Evolutionary conservation across 2,329 filamentous ascomycete species (phyloP), one percentile per base, ranked within the genome.

Genomic region (Reticulascus tulasneorum): DNA sequence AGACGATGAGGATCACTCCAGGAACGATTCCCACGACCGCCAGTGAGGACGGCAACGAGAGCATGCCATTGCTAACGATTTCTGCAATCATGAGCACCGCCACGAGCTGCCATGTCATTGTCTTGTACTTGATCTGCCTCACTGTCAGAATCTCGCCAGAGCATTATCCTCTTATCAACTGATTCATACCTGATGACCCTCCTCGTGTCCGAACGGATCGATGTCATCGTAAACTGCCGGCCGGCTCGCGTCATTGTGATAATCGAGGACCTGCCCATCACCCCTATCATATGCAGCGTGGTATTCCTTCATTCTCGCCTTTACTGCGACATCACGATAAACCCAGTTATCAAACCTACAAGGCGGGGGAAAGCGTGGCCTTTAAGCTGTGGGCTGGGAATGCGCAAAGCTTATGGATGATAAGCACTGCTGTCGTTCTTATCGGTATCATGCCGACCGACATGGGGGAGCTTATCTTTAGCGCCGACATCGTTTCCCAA

Each of bases 81-180:
- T 76, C 73, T 11, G 72, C 68, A 31, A 76, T 72, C 71, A 75
- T 76, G 40, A 76, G 56, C 6, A 72, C 54, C 4, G 70, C 62
- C 5, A 74, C 70, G 23, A 74, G 55, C 23, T 62, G 66, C 73
- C 71, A 75, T 15, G 63, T 65, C 10, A 75, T 49, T 1, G 68
- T 73, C 47, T 73, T 73, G 58, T 75, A 77, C 42, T 70, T 67
- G 52, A 75, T 75, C 30, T 39, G 11, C 8, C 21, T 6, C 1
- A 3, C 6, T 9, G 9, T 38, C 10, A 40, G 17, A 7, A 7
- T 12, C 4, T 15, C 15, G 2, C 18, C 13, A 9, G 10, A 7
- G 12, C 17, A 7, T 13, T 3, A 13, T 12, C 15, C 3, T 9
- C 6, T 2, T 9, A 13, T 3, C n/a, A 8, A 10, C 12, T 27